Evolutionary conservation across 345 rosid species (phyloP).

Genomic region (Citrus medica): DNA sequence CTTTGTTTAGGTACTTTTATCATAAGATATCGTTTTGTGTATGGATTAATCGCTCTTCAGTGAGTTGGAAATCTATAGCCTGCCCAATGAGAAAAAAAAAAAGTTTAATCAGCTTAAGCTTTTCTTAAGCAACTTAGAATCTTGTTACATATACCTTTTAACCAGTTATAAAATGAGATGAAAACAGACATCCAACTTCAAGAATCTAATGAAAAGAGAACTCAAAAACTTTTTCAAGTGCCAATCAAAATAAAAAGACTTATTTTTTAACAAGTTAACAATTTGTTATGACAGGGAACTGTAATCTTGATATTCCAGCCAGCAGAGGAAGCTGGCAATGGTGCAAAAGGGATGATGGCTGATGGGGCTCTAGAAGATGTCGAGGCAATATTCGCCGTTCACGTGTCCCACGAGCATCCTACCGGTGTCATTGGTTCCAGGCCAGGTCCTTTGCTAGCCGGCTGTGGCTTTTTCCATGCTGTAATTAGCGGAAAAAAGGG

Average conservation of each 20-base stretch:
- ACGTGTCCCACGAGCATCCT: slow-evolving; percentile 77
- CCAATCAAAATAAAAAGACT: background rate
- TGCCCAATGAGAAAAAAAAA: background rate
- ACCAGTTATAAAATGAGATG: background rate
- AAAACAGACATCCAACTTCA: background rate
- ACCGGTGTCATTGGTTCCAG: slow-evolving; percentile 80
- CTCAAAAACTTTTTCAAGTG: background rate
- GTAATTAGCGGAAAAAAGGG: slow-evolving; percentile 37
- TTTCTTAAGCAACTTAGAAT: background rate
- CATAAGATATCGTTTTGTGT: background rate
- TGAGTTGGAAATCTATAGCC: background rate
- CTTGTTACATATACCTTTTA: background rate
- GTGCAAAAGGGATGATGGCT: slow-evolving; percentile 78
- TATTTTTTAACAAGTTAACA: background rate
- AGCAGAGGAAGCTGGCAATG: slow-evolving; percentile 97
- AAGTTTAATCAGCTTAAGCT: background rate
- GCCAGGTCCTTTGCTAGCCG: slow-evolving; percentile 83
- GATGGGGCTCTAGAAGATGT: slow-evolving; percentile 73
- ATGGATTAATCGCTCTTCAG: background rate
- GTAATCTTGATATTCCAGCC: slow-evolving; percentile 85
- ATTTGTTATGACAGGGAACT: slow-evolving; percentile 56
- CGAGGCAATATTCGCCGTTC: slow-evolving; percentile 78
- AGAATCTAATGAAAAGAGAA: background rate
- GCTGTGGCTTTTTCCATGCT: slow-evolving; percentile 84
- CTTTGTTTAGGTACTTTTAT: background rate